A percentile compares a stretch with the other conserved stretches of the same genome.
Evolutionary conservation across 257 asterid genomes (phyloP).

Genomic region (Solanum chiquidenum): DNA sequence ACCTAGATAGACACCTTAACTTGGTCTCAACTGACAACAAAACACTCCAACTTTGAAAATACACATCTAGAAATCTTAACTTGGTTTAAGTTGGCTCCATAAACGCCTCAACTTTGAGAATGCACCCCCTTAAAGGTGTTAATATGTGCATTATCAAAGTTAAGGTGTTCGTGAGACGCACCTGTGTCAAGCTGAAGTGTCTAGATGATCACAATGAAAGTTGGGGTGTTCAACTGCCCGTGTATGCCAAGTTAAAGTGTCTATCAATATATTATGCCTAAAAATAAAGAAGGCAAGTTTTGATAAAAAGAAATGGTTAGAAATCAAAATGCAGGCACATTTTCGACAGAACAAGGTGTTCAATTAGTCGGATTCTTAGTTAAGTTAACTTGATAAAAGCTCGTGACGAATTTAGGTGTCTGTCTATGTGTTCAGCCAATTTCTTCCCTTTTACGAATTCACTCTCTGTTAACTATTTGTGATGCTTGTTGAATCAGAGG

Average conservation of each 20-base stretch:
- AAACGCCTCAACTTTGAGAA: neutral
- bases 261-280: neutral
- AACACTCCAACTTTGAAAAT: neutral
- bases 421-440: neutral
- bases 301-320: neutral
- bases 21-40: neutral
- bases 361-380: neutral
- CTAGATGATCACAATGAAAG: neutral
- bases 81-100: neutral
- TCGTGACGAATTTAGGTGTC: neutral
- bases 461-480: neutral
- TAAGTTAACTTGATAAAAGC: neutral
- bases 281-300: no score
- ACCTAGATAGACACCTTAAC: neutral
- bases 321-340: neutral
- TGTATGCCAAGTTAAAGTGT: neutral
- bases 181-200: neutral
- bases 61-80: neutral
- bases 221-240: neutral
- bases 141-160: neutral
- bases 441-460: neutral
- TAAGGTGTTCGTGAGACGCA: neutral
- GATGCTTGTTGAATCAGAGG: slow-evolving; percentile 25
- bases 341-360: neutral
- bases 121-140: neutral